A percentile compares a stretch with the other conserved stretches of the same genome.
Evolutionary conservation across 2,329 filamentous ascomycete genomes (phyloP).

Genomic region (Xylariaceae sp.): DNA sequence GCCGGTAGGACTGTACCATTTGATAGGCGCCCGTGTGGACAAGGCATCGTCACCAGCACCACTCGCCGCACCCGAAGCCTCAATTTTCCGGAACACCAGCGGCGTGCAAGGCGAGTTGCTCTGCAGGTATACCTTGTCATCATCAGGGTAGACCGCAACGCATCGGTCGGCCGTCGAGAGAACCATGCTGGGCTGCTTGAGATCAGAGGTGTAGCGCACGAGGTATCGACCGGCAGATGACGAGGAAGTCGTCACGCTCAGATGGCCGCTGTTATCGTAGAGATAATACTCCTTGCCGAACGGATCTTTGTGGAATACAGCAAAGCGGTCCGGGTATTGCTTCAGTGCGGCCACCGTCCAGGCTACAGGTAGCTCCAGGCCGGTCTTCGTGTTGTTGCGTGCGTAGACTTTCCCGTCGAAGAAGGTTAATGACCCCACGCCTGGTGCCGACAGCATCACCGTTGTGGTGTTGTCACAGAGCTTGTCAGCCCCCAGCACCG

Average conservation of each 20-base stretch:
- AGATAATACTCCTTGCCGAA: background rate
- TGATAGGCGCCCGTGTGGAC: background rate
- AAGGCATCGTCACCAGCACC: background rate
- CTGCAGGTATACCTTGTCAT: background rate
- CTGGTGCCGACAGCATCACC: background rate
- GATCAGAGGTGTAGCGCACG: background rate
- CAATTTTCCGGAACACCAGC: background rate
- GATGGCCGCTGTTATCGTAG: background rate
- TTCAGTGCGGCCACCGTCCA: background rate
- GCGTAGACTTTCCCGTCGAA: background rate
- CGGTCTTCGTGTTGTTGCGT: background rate
- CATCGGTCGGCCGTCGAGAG: background rate
- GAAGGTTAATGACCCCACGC: background rate
- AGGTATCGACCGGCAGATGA: background rate
- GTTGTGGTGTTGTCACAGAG: background rate
- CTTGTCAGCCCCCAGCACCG: background rate
- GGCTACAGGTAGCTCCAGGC: background rate
- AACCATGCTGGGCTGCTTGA: background rate
- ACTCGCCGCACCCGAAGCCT: background rate
- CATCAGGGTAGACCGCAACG: background rate
- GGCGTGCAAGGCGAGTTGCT: background rate
- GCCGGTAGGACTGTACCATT: background rate
- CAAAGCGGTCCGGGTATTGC: background rate
- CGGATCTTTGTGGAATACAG: background rate
- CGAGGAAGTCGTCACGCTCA: background rate